Evolutionary conservation across 2,329 filamentous ascomycete genomes (phyloP).

Genomic region (Nothomitra cinnamomea): DNA sequence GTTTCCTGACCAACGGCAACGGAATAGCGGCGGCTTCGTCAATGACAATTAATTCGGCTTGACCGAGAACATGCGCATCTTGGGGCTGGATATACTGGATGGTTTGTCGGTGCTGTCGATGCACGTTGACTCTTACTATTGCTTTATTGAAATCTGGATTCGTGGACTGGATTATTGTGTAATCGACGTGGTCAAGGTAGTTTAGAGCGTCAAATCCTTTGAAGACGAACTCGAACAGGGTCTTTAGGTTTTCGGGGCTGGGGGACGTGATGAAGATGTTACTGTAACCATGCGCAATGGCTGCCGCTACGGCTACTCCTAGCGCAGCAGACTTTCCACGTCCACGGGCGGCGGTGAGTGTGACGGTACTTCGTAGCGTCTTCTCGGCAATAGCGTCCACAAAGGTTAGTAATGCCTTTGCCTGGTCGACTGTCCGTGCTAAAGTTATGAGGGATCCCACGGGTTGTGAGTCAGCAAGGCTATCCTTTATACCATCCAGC

Average conservation of each 20-base stretch:
- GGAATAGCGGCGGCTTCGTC: conserved; percentile 97
- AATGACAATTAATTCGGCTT: conserved; percentile 89
- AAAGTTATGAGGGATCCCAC: conserved; percentile 71
- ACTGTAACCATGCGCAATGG: conserved; percentile 90
- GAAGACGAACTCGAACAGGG: conserved; percentile 94
- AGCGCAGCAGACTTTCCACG: conserved; percentile 93
- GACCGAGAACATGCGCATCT: conserved; percentile 84
- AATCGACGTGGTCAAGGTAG: conserved; percentile 90
- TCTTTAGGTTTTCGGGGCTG: conserved; percentile 96
- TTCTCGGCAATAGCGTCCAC: conserved; percentile 95
- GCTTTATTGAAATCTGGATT: conserved; percentile 99
- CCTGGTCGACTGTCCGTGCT: conserved; percentile 84
- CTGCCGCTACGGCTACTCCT: conserved; percentile 84
- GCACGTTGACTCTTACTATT: conserved; percentile 90
- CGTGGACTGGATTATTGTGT: conserved; percentile 94
- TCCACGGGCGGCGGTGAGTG: conserved; percentile 82
- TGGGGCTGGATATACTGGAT: conserved; percentile 98
- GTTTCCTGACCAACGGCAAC: conserved; percentile 73
- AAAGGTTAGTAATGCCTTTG: conserved; percentile 91
- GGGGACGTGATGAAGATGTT: conserved; percentile 99
- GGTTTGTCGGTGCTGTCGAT: conserved; percentile 86
- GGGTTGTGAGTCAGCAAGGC: conserved; percentile 67
- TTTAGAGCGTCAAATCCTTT: conserved; percentile 91
- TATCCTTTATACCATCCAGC: conserved; percentile 74
- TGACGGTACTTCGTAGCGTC: conserved; percentile 82